A percentile compares a stretch with the other conserved stretches of the same genome.
Evolutionary conservation across 257 asterid species (phyloP).

Genomic region (Nicotiana sylvestris): DNA sequence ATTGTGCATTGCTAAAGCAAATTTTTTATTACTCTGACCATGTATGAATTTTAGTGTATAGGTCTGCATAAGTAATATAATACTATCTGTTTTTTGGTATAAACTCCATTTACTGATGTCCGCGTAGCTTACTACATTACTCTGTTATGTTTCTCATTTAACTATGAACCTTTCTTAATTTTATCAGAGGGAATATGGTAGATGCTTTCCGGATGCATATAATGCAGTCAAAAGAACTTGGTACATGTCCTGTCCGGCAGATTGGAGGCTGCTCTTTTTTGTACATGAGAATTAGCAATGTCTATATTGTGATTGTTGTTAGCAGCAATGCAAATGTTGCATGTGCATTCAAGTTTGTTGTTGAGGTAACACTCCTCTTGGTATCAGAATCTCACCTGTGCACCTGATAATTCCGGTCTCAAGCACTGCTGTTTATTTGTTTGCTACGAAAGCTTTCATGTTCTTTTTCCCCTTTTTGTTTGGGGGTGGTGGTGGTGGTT

Average conservation of each 20-base stretch:
- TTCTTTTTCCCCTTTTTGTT: too few species aligned
- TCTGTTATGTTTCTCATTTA: neutral
- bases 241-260: constrained; percentile 97
- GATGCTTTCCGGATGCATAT: constrained; percentile 97
- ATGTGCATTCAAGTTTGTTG: constrained; percentile 97
- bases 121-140: neutral
- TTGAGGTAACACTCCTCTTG: constrained; percentile 60
- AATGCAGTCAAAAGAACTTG: constrained; percentile 99
- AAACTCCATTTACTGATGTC: too few species aligned
- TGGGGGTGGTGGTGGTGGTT: too few species aligned
- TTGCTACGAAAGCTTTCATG: neutral
- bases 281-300: constrained; percentile 98
- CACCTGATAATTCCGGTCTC: neutral
- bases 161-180: neutral
- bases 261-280: constrained; percentile 99
- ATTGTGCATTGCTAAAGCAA: too few species aligned
- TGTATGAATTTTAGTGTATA: too few species aligned
- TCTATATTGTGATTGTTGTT: constrained; percentile 94
- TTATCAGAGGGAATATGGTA: constrained; percentile 91
- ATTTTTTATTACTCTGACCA: too few species aligned
- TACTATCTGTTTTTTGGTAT: too few species aligned
- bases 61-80: too few species aligned
- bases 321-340: constrained; percentile 99
- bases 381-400: neutral
- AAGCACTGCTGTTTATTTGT: neutral